Conservation (phyloP, 169 alveolate genomes). For the Babesia gibsoni region DNA sequence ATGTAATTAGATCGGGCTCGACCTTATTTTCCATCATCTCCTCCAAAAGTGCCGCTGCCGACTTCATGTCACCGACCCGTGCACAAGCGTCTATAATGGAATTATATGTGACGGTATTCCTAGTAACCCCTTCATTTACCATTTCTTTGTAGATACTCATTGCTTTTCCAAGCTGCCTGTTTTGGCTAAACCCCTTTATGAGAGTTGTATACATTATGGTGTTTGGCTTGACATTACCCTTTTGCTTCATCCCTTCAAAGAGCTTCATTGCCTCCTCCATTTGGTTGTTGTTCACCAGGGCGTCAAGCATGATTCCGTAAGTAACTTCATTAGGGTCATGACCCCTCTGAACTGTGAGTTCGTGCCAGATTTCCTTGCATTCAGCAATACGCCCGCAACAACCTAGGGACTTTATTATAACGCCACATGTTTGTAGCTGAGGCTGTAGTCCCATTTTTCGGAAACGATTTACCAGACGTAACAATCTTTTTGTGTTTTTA, state of each 20-base stretch:
- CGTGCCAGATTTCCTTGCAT: constrained; percentile 42
- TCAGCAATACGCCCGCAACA: constrained; percentile 57
- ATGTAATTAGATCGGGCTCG: constrained; percentile 91
- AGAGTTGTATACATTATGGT: constrained; percentile 89
- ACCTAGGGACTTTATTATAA: constrained; percentile 52
- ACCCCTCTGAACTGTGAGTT: constrained; percentile 2
- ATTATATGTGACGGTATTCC: constrained; percentile 92
- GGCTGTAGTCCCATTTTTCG: constrained; percentile 63
- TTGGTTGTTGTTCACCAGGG: constrained; percentile 86
- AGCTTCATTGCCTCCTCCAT: constrained; percentile 85
- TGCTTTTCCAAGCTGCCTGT: constrained; percentile 80
- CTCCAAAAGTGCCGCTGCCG: constrained; percentile 80
- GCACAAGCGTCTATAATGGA: constrained; percentile 94
- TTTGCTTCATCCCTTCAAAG: constrained; percentile 82
- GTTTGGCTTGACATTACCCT: constrained; percentile 79
- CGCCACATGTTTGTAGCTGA: constrained; percentile 63
- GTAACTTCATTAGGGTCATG: constrained; percentile 83
- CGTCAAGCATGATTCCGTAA: constrained; percentile 90
- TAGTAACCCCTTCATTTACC: constrained; percentile 78
- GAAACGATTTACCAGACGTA: constrained; percentile 35
- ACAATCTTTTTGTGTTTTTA: constrained; percentile 48
- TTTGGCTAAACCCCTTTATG: constrained; percentile 87
- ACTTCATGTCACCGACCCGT: constrained; percentile 82
- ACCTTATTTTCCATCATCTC: constrained; percentile 79
- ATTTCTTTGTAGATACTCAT: constrained; percentile 76